Evolutionary conservation across 192 early-diverging fungal species (phyloP).

Genomic region (Backusella liffmaniae): DNA sequence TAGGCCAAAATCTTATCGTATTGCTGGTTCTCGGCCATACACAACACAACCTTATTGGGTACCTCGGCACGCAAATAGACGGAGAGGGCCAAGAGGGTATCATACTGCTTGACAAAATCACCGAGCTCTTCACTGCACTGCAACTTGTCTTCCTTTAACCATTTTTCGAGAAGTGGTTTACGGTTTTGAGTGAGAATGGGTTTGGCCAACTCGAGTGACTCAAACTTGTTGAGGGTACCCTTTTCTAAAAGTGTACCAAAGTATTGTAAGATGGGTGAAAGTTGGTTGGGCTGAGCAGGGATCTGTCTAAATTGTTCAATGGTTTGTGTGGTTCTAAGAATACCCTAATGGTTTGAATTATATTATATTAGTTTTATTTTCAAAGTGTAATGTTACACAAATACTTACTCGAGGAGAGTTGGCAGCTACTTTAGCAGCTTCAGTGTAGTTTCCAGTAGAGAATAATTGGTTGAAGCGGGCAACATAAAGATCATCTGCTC

Average conservation of each 20-base stretch:
- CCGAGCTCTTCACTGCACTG: slow-evolving; percentile 98
- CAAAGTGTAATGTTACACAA: not conserved
- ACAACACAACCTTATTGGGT: slow-evolving; percentile 91
- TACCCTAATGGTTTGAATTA: slow-evolving; percentile 53
- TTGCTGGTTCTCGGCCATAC: slow-evolving; percentile 95
- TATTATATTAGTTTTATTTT: not conserved
- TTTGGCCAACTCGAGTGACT: slow-evolving; percentile 90
- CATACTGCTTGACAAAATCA: slow-evolving; percentile 92
- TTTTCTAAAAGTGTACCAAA: slow-evolving; percentile 95
- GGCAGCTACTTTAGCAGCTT: slow-evolving; percentile 95
- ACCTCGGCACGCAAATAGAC: slow-evolving; percentile 94
- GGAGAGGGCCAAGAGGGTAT: slow-evolving; percentile 87
- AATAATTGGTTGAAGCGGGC: slow-evolving; percentile 91
- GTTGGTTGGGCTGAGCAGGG: slow-evolving; percentile 70
- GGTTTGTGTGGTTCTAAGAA: slow-evolving; percentile 90
- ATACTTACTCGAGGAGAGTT: slow-evolving; percentile 76
- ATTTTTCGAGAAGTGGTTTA: slow-evolving; percentile 95
- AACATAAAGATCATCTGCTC: slow-evolving; percentile 89
- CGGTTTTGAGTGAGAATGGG: slow-evolving; percentile 88
- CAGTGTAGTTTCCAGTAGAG: slow-evolving; percentile 69
- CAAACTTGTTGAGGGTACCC: slow-evolving; percentile 91
- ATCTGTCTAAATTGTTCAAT: slow-evolving; percentile 93
- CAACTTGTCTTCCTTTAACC: slow-evolving; percentile 98
- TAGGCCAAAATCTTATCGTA: slow-evolving; percentile 96
- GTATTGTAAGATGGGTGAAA: slow-evolving; percentile 95